Evolutionary conservation across 176 grass and related monocot species (phyloP), one percentile per base, ranked within the genome.

Genomic region (Cenchrus americanus): DNA sequence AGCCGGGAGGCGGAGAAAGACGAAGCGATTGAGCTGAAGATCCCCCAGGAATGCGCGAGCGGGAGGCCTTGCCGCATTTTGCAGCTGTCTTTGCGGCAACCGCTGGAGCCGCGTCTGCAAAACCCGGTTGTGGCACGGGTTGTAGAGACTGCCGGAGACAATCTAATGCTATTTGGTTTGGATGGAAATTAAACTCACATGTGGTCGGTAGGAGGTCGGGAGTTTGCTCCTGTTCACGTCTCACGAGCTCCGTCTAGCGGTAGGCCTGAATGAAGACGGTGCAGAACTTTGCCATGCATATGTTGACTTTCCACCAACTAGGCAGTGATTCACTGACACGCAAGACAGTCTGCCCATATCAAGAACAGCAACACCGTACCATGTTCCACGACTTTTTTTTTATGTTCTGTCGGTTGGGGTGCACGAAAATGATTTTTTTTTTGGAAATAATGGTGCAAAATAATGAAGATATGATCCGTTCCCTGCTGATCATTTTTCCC

Each of bases 291-390:
- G 24, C 27, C 27, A 10, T 52, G n/a, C n/a, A n/a, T n/a, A n/a
- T n/a, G 7, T 12, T 23, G 62, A 81, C 66, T 41, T 43, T 43
- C 30, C 78, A 69, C 64, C 64, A 69, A 43, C 72, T 9, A 34
- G 7, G 19, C 55, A 41, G 51, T 24, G 49, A 69, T 42, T 80
- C 78, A 80, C 11, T 41, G 62, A 68, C 78, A 68, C 62, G 62
- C 69, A 69, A 30, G 40, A 47, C 59, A 7, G 66, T 62, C 57
- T 61, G 13, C 1, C 55, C 6, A 17, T 37, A 37, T 62, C 75
- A 46, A 24, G 40, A 47, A 77, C 57, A 77, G 40, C 75, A 14
- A 26, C 66, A 17, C 66, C 7, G 18, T 43, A 69, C 66, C 65
- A 6, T 69, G 32, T 12, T n/a, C 37, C 54, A 62, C 15, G 4